phyloP scores from a whole-genome alignment of 1,284 basidiomycete genomes.

The Irpex lacteus region DNA sequence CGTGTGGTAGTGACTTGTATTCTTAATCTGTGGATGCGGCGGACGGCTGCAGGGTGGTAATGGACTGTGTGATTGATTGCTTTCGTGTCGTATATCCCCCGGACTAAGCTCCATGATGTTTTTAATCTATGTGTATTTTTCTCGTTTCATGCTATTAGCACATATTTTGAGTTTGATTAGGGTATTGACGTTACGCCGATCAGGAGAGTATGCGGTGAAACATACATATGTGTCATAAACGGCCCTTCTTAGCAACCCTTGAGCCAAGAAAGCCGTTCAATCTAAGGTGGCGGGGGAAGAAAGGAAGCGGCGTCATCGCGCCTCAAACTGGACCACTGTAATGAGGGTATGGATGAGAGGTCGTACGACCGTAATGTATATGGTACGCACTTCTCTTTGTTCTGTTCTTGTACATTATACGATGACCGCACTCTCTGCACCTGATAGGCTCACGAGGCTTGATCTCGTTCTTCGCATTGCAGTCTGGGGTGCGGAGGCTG shows the following conservation, averaged over 20 bases:
- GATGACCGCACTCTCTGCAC: conserved; percentile 95
- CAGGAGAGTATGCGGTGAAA: conserved; percentile 21
- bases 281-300: neutral
- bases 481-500: conserved; percentile 56
- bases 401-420: conserved; percentile 99
- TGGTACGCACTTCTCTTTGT: conserved; percentile 85
- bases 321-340: conserved; percentile 86
- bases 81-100: neutral
- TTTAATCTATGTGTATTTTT: neutral
- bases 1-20: conserved; percentile 54
- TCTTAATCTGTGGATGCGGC: conserved; percentile 51
- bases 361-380: conserved; percentile 14
- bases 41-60: neutral
- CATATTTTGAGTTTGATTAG: conserved; percentile 1
- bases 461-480: conserved; percentile 92
- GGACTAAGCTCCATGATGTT: neutral
- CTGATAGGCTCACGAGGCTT: conserved; percentile 93
- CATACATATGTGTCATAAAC: neutral
- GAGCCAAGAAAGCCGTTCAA: neutral
- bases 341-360: conserved; percentile 10
- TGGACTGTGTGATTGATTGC: neutral
- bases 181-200: neutral
- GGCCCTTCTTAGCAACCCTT: neutral
- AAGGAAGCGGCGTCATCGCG: conserved; percentile 46
- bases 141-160: neutral